phyloP scores from a whole-genome alignment of 1,284 basidiomycete species.

The Ustilago hordei region DNA sequence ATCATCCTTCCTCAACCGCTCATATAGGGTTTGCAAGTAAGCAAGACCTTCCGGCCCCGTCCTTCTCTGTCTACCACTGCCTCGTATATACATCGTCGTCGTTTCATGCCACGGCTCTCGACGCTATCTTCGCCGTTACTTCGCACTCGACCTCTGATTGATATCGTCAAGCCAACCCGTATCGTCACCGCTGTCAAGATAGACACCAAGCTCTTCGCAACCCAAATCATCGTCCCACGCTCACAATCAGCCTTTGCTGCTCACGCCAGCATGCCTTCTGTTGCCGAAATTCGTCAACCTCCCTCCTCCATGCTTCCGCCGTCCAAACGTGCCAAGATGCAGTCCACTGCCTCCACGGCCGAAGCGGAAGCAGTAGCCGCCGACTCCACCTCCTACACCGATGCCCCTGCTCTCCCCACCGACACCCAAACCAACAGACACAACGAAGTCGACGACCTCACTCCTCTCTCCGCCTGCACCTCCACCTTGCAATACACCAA shows the following conservation, averaged over 20 bases:
- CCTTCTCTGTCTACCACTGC: conserved; percentile 2
- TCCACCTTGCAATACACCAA: conserved; percentile 38
- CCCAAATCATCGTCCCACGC: background rate
- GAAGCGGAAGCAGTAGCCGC: conserved; percentile 42
- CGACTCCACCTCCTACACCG: conserved; percentile 41
- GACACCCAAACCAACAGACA: conserved; percentile 1
- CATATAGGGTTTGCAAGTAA: background rate
- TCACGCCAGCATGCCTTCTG: conserved; percentile 48
- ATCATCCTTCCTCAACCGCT: background rate
- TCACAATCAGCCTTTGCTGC: conserved; percentile 4
- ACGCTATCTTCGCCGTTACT: conserved; percentile 34
- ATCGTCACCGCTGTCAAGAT: background rate
- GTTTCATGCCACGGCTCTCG: conserved; percentile 39
- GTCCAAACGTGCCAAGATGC: conserved; percentile 45
- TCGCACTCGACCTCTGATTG: background rate
- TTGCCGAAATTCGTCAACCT: conserved; percentile 42
- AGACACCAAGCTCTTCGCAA: background rate
- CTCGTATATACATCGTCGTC: background rate
- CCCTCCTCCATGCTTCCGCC: conserved; percentile 37
- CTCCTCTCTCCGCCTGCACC: conserved; percentile 41
- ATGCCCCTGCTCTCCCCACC: conserved; percentile 11
- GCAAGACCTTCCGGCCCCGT: background rate
- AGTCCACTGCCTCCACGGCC: conserved; percentile 10
- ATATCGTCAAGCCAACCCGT: background rate
- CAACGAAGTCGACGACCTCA: conserved; percentile 36